A percentile compares a stretch with the other conserved stretches of the same genome.
These are phyloP conservation scores for Desmodesmus armatus DNA, from an alignment of 139 green algal species.

Conservation along the genomic window DNA sequence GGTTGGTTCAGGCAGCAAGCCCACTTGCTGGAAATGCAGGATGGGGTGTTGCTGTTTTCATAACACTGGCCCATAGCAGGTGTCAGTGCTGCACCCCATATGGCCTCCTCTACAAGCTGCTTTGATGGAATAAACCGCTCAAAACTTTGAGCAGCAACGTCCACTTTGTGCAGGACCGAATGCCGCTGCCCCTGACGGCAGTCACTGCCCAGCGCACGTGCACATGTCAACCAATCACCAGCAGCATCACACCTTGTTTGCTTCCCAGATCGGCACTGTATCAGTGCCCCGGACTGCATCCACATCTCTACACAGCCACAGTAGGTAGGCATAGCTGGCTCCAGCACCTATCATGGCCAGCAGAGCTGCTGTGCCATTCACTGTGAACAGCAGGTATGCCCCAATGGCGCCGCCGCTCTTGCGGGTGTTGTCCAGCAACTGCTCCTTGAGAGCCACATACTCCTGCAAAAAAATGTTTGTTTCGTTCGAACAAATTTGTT, in stretches of 20 bases:
- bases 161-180: too few species aligned
- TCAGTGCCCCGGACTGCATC: conserved; percentile 57
- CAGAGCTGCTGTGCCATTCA: conserved; percentile 62
- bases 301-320: conserved; percentile 68
- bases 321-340: conserved; percentile 66
- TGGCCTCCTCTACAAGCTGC: too few species aligned
- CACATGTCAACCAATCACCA: too few species aligned
- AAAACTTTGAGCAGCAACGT: too few species aligned
- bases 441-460: conserved; percentile 69
- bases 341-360: conserved; percentile 64
- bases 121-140: too few species aligned
- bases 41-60: too few species aligned
- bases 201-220: too few species aligned
- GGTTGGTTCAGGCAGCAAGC: neutral
- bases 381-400: conserved; percentile 71
- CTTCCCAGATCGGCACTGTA: conserved; percentile 61
- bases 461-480: conserved; percentile 67
- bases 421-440: conserved; percentile 67
- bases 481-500: too few species aligned
- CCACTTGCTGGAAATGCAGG: neutral
- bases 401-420: conserved; percentile 69
- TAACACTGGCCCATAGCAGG: too few species aligned
- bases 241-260: conserved; percentile 64
- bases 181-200: too few species aligned
- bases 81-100: too few species aligned